A percentile compares a stretch with the other conserved stretches of the same genome.
phyloP scores from a whole-genome alignment of 371 early-diverging fungal species.

The Rhizomucor pusillus region DNA sequence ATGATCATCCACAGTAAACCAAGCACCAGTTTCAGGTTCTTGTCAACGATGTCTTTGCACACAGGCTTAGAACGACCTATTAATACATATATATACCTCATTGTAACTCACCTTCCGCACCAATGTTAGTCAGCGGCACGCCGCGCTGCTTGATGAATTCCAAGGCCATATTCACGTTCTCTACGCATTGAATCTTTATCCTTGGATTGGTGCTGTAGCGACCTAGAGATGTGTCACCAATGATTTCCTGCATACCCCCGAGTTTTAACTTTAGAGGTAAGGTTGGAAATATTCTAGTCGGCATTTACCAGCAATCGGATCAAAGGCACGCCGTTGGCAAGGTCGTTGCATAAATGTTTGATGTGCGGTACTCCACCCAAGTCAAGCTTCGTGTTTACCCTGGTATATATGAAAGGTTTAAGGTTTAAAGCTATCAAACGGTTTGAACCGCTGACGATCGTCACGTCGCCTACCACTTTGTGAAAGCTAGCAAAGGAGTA shows the following conservation, averaged over 20 bases:
- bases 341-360: constrained; percentile 64
- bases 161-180: constrained; percentile 94
- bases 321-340: constrained; percentile 83
- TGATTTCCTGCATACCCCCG: constrained; percentile 64
- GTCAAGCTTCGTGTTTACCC: constrained; percentile 92
- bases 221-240: constrained; percentile 74
- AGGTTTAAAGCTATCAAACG: not conserved
- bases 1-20: constrained; percentile 99
- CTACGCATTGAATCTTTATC: constrained; percentile 92
- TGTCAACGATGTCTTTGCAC: constrained; percentile 88
- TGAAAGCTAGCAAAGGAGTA: constrained; percentile 52
- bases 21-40: constrained; percentile 91
- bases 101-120: constrained; percentile 66
- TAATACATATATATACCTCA: not conserved
- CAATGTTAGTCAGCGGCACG: constrained; percentile 91
- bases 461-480: constrained; percentile 69
- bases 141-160: constrained; percentile 88
- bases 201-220: constrained; percentile 86
- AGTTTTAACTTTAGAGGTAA: not conserved
- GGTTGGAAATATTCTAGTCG: not conserved
- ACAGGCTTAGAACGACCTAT: not conserved
- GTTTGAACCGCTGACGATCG: not conserved
- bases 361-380: constrained; percentile 60
- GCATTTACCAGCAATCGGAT: constrained; percentile 77
- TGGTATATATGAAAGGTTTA: constrained; percentile 51